Percentiles rank a stretch among this genome's conserved stretches.
Conservation (phyloP, 768 basidiomycete genomes). For the Leccinum uliginosum region DNA sequence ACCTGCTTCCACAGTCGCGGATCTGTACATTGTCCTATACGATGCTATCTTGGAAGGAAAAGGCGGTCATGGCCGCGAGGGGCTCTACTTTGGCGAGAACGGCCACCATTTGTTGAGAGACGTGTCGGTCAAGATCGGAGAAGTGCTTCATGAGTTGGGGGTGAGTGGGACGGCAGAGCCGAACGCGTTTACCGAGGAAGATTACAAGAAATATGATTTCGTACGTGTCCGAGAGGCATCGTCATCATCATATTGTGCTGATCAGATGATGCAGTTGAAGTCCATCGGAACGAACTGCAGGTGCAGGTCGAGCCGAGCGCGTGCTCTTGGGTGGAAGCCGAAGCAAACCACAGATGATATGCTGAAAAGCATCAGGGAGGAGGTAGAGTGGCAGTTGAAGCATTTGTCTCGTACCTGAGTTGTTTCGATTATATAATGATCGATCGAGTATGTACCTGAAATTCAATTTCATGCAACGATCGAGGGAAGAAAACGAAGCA, state of each 20-base stretch:
- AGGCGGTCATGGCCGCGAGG: slow-evolving; percentile 34
- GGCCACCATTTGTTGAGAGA: slow-evolving; percentile 47
- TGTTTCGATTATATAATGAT: not conserved
- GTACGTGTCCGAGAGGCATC: slow-evolving; percentile 4
- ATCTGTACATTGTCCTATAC: slow-evolving; percentile 43
- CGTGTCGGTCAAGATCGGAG: slow-evolving; percentile 39
- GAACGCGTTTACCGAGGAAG: slow-evolving; percentile 36
- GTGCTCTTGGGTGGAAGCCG: slow-evolving; percentile 27
- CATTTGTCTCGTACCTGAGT: not conserved
- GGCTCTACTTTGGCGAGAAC: slow-evolving; percentile 51
- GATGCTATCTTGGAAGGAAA: slow-evolving; percentile 30
- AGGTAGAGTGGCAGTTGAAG: slow-evolving; percentile 20
- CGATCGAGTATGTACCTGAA: not conserved
- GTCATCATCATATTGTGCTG: not conserved
- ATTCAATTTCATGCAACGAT: not conserved
- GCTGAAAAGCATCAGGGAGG: slow-evolving; percentile 14
- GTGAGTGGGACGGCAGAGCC: slow-evolving; percentile 29
- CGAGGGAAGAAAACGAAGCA: not conserved
- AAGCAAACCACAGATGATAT: slow-evolving; percentile 30
- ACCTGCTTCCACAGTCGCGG: slow-evolving; percentile 20
- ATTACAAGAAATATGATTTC: slow-evolving; percentile 1
- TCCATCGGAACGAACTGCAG: slow-evolving; percentile 22
- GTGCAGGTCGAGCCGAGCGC: slow-evolving; percentile 16
- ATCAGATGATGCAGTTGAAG: slow-evolving; percentile 7
- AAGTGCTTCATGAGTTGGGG: slow-evolving; percentile 21